Percentiles rank a stretch among this genome's conserved stretches.
Conservation (phyloP, 2,329 filamentous ascomycete species). For the Madurella fahalii region DNA sequence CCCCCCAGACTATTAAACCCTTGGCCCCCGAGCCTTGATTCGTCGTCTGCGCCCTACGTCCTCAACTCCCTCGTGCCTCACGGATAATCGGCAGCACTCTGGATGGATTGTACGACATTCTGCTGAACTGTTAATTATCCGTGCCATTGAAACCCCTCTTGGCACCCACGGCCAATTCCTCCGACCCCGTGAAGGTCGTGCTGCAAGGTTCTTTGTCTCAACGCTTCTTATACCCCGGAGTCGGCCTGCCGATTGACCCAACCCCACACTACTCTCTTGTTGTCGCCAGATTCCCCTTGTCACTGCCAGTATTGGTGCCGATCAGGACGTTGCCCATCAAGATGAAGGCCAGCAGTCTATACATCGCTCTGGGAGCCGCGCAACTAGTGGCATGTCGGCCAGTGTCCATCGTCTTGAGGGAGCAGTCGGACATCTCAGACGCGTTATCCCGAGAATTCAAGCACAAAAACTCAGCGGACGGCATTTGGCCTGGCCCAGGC, state of each 20-base stretch:
- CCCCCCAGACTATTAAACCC: no score
- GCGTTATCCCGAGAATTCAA: no score
- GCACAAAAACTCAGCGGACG: no score
- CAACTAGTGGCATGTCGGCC: conserved; percentile 17
- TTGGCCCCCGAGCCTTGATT: no score
- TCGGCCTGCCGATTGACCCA: no score
- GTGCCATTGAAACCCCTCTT: not conserved
- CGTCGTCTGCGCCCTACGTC: not conserved
- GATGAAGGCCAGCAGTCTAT: conserved; percentile 20
- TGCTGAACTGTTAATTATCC: not conserved
- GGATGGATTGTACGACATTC: not conserved
- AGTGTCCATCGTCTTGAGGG: not conserved
- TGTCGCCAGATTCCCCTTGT: not conserved
- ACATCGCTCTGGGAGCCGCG: conserved; percentile 16
- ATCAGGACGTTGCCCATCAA: not conserved
- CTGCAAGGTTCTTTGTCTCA: not conserved
- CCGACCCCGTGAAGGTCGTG: no score
- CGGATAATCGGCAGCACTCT: not conserved
- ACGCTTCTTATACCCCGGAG: not conserved
- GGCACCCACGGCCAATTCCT: no score
- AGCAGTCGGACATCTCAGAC: not conserved
- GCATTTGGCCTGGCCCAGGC: no score
- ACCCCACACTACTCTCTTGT: not conserved
- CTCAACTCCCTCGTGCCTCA: not conserved
- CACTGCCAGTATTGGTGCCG: not conserved